Base-by-base conservation (phyloP, 192 early-diverging fungal genomes). In the Backusella westeae region DNA sequence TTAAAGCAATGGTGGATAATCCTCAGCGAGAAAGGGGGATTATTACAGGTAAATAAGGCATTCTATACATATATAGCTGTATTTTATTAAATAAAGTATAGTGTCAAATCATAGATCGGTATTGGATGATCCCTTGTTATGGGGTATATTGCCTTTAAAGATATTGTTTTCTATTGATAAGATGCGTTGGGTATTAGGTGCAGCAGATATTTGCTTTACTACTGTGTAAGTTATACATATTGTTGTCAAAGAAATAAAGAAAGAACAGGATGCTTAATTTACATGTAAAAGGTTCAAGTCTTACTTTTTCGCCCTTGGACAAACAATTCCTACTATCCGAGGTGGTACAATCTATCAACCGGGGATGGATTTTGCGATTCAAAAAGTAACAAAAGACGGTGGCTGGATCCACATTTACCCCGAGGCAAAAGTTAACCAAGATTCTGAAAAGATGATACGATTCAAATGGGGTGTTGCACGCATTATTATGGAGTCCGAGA, bases 391-490 rank as follows among this genome's bases (percentile, higher is more conserved):
- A 12, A 23, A 63, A 63, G 87, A 90, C 23, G 89, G 90, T 73
- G 79, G 83, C 15, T 97, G 96, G 96, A 86, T 97, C 42, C 96
- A 97, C 67, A 85, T 97, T n/a, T 97, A 95, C 73, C 93, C 96
- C 6, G 96, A 97, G 76, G 94, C 87, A 38, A 89, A 85, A 72
- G 86, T 94, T 53, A 90, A 93, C 80, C 91, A 93, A 75, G 81
- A 83, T 10, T 73, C 80, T 4, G 75, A 82, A 6, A 53, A 34
- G 5, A 67, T 93, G 70, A 80, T 90, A 52, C 87, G 86, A 39
- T 94, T 96, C 77, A 90, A 91, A 77, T 97, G 96, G 96, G 96
- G 96, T 12, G 87, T 97, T 10, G 93, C 91, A 15, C 86, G 96
- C 35, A 82, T 97, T 76, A 80, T 96, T 29, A 93, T 95, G 93